Evolutionary conservation across 1,284 basidiomycete species (phyloP).

Genomic region (Trametes versicolor): DNA sequence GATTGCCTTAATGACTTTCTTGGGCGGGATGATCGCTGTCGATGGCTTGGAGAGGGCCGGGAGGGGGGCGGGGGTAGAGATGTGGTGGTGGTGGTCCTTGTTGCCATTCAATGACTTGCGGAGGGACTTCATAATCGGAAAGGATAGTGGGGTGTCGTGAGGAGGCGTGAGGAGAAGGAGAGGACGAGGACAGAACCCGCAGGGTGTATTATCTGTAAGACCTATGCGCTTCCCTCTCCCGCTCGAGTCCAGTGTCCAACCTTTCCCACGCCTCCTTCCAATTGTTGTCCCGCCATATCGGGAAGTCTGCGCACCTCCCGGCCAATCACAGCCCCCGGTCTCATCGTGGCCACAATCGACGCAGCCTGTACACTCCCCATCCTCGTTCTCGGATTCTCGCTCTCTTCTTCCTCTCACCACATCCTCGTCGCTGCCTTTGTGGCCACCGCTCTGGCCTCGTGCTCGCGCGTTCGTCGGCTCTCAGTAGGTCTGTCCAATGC

Average conservation of each 20-base stretch:
- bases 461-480: background rate
- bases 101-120: conserved; percentile 83
- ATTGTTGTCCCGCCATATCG: conserved; percentile 32
- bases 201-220: conserved; percentile 38
- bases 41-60: conserved; percentile 74
- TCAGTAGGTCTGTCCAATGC: background rate
- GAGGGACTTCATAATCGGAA: conserved; percentile 79
- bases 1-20: conserved; percentile 95
- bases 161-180: conserved; percentile 44
- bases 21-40: conserved; percentile 82
- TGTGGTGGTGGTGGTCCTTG: conserved; percentile 68
- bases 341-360: conserved; percentile 17
- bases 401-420: conserved; percentile 13
- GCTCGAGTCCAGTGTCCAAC: conserved; percentile 16
- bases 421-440: conserved; percentile 6
- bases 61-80: conserved; percentile 73
- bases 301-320: conserved; percentile 18
- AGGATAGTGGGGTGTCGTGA: conserved; percentile 45
- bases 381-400: background rate
- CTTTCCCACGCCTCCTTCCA: conserved; percentile 35
- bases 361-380: background rate
- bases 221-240: conserved; percentile 23
- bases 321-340: conserved; percentile 28
- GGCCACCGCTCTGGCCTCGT: background rate
- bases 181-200: conserved; percentile 28